These are phyloP conservation scores for Macrophomina tecta DNA, from an alignment of 2,329 filamentous ascomycete species.

Conservation along the genomic window DNA sequence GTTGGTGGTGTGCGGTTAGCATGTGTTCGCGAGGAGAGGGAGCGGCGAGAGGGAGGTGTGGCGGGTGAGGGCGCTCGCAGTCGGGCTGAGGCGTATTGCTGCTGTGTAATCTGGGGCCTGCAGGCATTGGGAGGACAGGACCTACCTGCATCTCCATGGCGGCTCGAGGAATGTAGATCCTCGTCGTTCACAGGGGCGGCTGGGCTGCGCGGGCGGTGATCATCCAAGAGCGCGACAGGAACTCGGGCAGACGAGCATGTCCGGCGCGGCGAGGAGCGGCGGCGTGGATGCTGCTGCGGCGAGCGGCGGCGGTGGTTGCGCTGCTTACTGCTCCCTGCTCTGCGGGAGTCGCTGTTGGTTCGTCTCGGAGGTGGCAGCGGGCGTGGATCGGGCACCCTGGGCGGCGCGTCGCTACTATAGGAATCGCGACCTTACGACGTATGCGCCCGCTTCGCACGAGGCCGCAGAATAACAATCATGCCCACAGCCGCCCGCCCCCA, in stretches of 20 bases:
- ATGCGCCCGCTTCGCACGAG: constrained; percentile 4
- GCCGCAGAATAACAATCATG: not conserved
- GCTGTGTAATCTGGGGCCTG: constrained; percentile 28
- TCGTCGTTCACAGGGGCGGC: constrained; percentile 32
- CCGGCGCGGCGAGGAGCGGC: constrained; percentile 27
- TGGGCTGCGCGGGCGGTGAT: constrained; percentile 26
- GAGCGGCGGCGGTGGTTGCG: constrained; percentile 20
- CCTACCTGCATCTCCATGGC: constrained; percentile 39
- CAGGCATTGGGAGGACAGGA: constrained; percentile 25
- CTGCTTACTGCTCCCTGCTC: constrained; percentile 19
- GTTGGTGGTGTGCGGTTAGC: constrained; percentile 39
- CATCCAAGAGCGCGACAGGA: constrained; percentile 29
- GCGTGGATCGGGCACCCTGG: not conserved
- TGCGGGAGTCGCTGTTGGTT: constrained; percentile 4
- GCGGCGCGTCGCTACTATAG: constrained; percentile 20
- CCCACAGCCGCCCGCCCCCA: not conserved
- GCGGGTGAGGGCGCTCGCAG: constrained; percentile 20
- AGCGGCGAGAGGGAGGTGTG: constrained; percentile 16
- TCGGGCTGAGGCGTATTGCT: constrained; percentile 17
- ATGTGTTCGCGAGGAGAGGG: constrained; percentile 27
- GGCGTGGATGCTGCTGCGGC: constrained; percentile 4
- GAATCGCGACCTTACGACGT: constrained; percentile 8
- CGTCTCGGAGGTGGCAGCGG: constrained; percentile 21
- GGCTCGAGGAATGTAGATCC: constrained; percentile 34
- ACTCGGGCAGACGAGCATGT: constrained; percentile 21